A percentile compares a stretch with the other conserved stretches of the same genome.
Evolutionary conservation across 345 rosid genomes (phyloP).

Genomic region (Noccaea bulbosa): DNA sequence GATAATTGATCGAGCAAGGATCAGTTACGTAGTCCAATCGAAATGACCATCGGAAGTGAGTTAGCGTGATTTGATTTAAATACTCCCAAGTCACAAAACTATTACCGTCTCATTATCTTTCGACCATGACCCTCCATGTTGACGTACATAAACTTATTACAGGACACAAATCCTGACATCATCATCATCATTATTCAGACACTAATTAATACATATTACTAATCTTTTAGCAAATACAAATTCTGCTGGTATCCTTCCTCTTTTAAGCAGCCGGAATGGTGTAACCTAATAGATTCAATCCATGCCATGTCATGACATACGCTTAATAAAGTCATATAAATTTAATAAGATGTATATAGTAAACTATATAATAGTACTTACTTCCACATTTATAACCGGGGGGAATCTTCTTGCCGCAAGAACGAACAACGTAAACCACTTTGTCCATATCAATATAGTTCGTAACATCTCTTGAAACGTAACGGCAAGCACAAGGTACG

Average conservation of each 20-base stretch:
- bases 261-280: constrained; percentile 35
- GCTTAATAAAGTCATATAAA: background rate
- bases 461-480: constrained; percentile 39
- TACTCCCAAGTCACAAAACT: background rate
- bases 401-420: constrained; percentile 48
- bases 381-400: constrained; percentile 58
- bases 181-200: constrained; percentile 25
- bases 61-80: background rate
- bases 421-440: constrained; percentile 48
- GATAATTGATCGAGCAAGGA: background rate
- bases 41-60: too few species aligned
- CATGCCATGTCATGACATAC: background rate
- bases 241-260: background rate
- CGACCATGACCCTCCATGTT: constrained; percentile 9
- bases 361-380: constrained; percentile 1
- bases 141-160: constrained; percentile 9
- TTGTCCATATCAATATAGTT: constrained; percentile 49
- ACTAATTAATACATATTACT: constrained; percentile 17
- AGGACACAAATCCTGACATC: constrained; percentile 13
- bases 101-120: background rate
- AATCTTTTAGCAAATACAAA: background rate
- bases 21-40: constrained; percentile 3
- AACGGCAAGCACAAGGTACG: constrained; percentile 43
- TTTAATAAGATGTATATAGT: background rate
- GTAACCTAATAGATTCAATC: constrained; percentile 30